A percentile compares a stretch with the other conserved stretches of the same genome.
phyloP scores from a whole-genome alignment of 257 asterid genomes.

The Solanum tarijense region DNA sequence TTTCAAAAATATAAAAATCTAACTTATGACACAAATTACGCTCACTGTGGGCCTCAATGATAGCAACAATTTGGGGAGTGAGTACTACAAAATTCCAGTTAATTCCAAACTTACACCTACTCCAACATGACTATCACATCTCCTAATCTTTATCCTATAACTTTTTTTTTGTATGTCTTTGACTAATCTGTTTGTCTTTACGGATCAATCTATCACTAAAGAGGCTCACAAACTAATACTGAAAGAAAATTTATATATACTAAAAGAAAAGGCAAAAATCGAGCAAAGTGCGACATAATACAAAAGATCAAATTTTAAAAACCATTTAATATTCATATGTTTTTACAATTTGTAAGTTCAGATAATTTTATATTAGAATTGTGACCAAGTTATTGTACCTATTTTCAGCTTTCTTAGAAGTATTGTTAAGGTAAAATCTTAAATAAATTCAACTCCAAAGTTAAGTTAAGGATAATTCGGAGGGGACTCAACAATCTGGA shows the following conservation, averaged over 20 bases:
- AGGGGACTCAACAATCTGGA: no score
- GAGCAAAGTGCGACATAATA: neutral
- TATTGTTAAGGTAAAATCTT: no score
- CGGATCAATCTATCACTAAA: neutral
- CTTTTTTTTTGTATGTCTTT: neutral
- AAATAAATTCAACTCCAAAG: no score
- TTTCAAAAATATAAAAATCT: neutral
- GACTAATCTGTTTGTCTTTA: neutral
- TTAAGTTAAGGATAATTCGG: no score
- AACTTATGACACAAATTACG: neutral
- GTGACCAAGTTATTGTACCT: neutral
- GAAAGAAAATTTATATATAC: no score
- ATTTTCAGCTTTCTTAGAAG: neutral
- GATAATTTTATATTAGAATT: no score
- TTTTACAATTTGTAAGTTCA: neutral
- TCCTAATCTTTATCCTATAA: neutral
- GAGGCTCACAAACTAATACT: neutral
- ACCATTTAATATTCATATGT: neutral
- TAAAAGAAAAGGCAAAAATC: neutral
- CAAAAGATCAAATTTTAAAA: neutral
- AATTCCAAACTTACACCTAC: neutral
- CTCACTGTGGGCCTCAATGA: neutral
- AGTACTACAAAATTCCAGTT: neutral
- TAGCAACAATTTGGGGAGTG: neutral
- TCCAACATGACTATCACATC: neutral